Evolutionary conservation across 805 yeast genomes (phyloP), one percentile per base, ranked within the genome.

Genomic region (Candida corydali): DNA sequence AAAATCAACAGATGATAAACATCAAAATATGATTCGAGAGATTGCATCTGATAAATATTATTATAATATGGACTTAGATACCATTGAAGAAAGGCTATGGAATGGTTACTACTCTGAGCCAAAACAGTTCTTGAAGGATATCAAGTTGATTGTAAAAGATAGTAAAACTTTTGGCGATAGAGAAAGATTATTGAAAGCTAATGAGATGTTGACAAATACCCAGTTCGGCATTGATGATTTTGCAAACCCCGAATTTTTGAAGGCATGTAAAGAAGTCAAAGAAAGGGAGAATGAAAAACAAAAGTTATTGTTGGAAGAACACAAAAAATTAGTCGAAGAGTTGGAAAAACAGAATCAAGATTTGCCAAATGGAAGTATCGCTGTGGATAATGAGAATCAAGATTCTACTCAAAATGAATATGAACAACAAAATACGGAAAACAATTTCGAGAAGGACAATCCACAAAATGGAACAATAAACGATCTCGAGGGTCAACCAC

Each of bases 71-170:
- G 98, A 93, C 52, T 65, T 93, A 37, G 98, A 93, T 52, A 81
- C 88, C 12, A 77, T 93, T 23, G 98, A 93, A 53, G 98, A 93
- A 55, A 71, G 98, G 40, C 61, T 93, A 37, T 93, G 98, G 98
- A 93, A 93, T 58, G 98, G 98, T 0, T 93, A 63, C 57, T 93
- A 93, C 52, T 81, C 86, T 26, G 96, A 88, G 50, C 97, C 98
- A 10, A 81, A 78, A 45, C 97, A 93, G 55, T 91, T 85, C 52
- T 63, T 89, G 48, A 77, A 75, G 46, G 98, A 93, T 54, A 74
- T 93, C 29, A 87, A 82, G 51, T 73, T 84, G 77, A 91, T 93
- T 26, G 80, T 85, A 29, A 70, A 70, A 23, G 99, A 93, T 63
- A 75, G 95, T 0, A 69, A 73, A 23, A 76, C 80, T 0, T 61